Evolutionary conservation across 257 asterid genomes (phyloP), one percentile per base, ranked within the genome.

Genomic region (Solanum corneliomulleri): DNA sequence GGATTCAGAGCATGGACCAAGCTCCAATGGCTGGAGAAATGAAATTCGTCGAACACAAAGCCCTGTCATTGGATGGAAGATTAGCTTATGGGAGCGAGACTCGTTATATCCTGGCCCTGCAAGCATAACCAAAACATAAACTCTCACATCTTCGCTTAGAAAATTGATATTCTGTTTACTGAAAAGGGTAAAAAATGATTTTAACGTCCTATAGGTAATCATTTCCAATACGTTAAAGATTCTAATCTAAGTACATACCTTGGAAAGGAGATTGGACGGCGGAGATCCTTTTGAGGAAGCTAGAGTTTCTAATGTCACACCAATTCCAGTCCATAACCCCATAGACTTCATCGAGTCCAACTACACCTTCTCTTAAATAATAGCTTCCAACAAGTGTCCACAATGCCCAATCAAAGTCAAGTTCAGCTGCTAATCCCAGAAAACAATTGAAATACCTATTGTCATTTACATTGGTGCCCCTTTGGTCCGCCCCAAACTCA

Each of bases 41-140:
- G 98, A 93, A 37, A 23, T 69, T 47, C 92, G 88, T 88, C 72
- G 84, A 21, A 95, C 92, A 29, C 99, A 97, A 7, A 95, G 92
- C 66, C 99, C 99, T 2, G 98, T 95, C 91, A 90, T 87, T 0
- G 99, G 98, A 88, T 97, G 99, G 91, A 92, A 95, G 27, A 97
- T 90, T 85, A 96, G 20, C 78, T 93, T 92, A 91, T 94, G 97
- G 15, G 88, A 89, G 68, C 90, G 93, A n/a, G 86, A 23, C 86
- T 93, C 93, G 21, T 90, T 41, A 29, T 87, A 91, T 8, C 95
- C 97, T 2, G 98, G 98, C 49, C 98, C 99, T 96, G 98, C 91
- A 93, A 29, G 29, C 88, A 42, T 69, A 64, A 83, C 69, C 62
- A 21, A 74, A 74, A 74, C 31, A 25, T 39, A 74, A 74, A 39